Percentiles rank a stretch among this genome's conserved stretches.
Evolutionary conservation across 2,329 filamentous ascomycete genomes (phyloP).

Genomic region (Monilinia fructigena): DNA sequence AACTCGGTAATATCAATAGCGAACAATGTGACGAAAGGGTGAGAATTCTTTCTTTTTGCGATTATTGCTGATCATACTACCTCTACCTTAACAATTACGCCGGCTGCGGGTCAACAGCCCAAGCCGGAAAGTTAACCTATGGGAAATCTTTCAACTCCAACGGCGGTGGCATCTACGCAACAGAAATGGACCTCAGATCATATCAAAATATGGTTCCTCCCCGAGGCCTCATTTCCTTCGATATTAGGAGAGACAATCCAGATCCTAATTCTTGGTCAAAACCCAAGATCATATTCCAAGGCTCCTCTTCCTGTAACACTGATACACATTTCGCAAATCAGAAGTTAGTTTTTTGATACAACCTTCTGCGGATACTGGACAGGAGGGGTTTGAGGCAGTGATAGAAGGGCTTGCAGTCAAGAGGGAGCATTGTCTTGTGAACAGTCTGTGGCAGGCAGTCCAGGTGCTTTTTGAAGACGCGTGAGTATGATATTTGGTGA

Average conservation of each 20-base stretch:
- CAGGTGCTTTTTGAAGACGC: conserved; percentile 69
- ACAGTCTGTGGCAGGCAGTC: conserved; percentile 69
- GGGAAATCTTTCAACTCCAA: conserved; percentile 64
- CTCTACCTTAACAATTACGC: conserved; percentile 6
- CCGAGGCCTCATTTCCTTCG: conserved; percentile 68
- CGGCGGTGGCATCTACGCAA: conserved; percentile 65
- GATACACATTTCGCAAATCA: conserved; percentile 67
- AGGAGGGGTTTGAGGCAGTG: conserved; percentile 50
- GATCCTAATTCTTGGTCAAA: conserved; percentile 65
- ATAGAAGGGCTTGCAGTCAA: conserved; percentile 53
- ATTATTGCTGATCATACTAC: background rate
- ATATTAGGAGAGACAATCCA: conserved; percentile 59
- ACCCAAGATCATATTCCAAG: conserved; percentile 60
- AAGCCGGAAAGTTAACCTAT: conserved; percentile 42
- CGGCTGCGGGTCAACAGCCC: conserved; percentile 30
- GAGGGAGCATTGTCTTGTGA: conserved; percentile 54
- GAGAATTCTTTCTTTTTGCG: background rate
- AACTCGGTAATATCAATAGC: conserved; percentile 14
- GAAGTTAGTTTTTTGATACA: conserved; percentile 76
- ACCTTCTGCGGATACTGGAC: conserved; percentile 89
- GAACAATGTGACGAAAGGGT: conserved; percentile 15
- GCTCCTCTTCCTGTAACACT: conserved; percentile 62
- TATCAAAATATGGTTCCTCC: conserved; percentile 62
- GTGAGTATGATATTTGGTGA: conserved; percentile 44
- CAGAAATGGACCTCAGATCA: conserved; percentile 65